phyloP scores from a whole-genome alignment of 306 rosid genomes.

The Castanospermum australe region DNA sequence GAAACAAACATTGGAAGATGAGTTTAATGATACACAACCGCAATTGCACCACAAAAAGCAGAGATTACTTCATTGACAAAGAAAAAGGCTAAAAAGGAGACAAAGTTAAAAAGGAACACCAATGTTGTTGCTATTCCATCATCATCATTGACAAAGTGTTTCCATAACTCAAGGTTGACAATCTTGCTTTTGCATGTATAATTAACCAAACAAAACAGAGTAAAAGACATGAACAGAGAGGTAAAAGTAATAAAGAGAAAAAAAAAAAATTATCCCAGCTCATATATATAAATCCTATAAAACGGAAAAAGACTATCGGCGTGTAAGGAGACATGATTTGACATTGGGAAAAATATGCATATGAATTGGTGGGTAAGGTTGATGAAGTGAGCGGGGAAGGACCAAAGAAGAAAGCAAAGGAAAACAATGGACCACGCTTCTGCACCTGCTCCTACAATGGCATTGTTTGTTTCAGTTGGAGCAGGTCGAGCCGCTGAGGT shows the following conservation, averaged over 20 bases:
- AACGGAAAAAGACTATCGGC: slow-evolving; percentile 50
- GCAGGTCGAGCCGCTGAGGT: slow-evolving; percentile 99
- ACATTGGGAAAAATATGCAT: slow-evolving; percentile 46
- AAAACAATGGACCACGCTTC: slow-evolving; percentile 74
- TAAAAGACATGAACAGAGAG: neutral
- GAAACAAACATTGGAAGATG: slow-evolving; percentile 37
- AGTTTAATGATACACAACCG: slow-evolving; percentile 37
- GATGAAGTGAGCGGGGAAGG: slow-evolving; percentile 32
- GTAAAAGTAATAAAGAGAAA: neutral
- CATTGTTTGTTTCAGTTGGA: slow-evolving; percentile 59
- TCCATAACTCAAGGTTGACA: slow-evolving; percentile 58
- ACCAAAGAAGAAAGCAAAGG: slow-evolving; percentile 7
- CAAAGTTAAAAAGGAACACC: slow-evolving; percentile 47
- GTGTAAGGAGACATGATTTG: slow-evolving; percentile 46
- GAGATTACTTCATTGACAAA: slow-evolving; percentile 57
- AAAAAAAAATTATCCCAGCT: slow-evolving; percentile 26
- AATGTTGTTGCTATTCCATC: slow-evolving; percentile 52
- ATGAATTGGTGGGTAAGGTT: slow-evolving; percentile 37
- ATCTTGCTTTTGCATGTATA: slow-evolving; percentile 65
- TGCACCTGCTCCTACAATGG: slow-evolving; percentile 77
- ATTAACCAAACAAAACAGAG: slow-evolving; percentile 49
- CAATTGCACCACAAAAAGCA: slow-evolving; percentile 50
- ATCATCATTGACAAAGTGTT: slow-evolving; percentile 51
- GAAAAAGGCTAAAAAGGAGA: slow-evolving; percentile 31
- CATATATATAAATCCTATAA: slow-evolving; percentile 73